Evolutionary conservation across 2,329 filamentous ascomycete genomes (phyloP).

Genomic region (Fusarium bactridioides): DNA sequence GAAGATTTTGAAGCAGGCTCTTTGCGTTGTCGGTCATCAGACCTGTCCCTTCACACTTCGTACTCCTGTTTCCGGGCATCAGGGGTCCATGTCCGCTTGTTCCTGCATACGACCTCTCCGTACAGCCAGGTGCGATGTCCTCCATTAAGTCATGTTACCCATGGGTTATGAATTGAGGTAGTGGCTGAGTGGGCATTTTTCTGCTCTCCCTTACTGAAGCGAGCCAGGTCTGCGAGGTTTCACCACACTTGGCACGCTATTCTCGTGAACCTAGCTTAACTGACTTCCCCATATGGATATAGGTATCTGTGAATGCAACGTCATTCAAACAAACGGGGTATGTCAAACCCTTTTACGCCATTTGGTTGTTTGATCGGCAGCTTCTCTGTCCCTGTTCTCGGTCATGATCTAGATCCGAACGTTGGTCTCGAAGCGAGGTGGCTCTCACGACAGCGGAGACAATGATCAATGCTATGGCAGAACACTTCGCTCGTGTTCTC

Average conservation of each 20-base stretch:
- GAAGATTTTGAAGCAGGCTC: slow-evolving; percentile 37
- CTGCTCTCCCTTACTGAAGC: slow-evolving; percentile 5
- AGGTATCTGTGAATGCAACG: slow-evolving; percentile 14
- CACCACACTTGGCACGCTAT: slow-evolving; percentile 25
- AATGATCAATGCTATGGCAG: neutral
- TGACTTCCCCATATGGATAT: slow-evolving; percentile 13
- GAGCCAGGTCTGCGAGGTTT: slow-evolving; percentile 28
- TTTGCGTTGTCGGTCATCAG: slow-evolving; percentile 13
- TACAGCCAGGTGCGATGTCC: slow-evolving; percentile 13
- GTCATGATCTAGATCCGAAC: slow-evolving; percentile 19
- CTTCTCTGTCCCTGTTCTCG: slow-evolving; percentile 1
- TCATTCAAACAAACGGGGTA: slow-evolving; percentile 19
- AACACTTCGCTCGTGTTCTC: neutral
- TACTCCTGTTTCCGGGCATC: slow-evolving; percentile 34
- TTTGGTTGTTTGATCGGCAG: slow-evolving; percentile 31
- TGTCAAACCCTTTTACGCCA: slow-evolving; percentile 19
- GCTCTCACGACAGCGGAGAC: neutral
- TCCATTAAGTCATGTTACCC: slow-evolving; percentile 33
- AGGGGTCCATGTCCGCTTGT: slow-evolving; percentile 25
- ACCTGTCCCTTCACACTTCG: slow-evolving; percentile 14
- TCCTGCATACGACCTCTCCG: slow-evolving; percentile 29
- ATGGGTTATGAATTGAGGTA: slow-evolving; percentile 2
- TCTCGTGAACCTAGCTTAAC: slow-evolving; percentile 3
- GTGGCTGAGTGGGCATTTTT: slow-evolving; percentile 2
- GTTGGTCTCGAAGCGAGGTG: neutral